These are phyloP conservation scores for Dendrothele bispora DNA, from an alignment of 768 basidiomycete genomes.

Conservation along the genomic window DNA sequence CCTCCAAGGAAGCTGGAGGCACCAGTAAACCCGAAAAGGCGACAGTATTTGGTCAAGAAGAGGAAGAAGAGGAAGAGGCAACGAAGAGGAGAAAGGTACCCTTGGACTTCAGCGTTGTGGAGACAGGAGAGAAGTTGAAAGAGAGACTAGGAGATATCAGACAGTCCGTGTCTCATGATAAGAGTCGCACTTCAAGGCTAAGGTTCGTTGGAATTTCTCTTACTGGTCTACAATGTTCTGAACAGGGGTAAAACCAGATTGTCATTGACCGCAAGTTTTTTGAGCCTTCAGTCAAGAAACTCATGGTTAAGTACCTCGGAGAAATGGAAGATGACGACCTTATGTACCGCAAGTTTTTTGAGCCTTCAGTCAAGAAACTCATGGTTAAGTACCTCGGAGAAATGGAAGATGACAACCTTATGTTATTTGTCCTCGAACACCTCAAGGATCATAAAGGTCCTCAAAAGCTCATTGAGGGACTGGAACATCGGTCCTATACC, in stretches of 20 bases:
- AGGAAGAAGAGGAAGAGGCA: conserved; percentile 87
- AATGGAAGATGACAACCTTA: conserved; percentile 88
- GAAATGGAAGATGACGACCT: no score
- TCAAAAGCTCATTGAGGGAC: conserved; percentile 80
- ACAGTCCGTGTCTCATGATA: conserved; percentile 73
- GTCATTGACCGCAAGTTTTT: conserved; percentile 80
- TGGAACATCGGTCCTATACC: no score
- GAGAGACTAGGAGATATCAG: conserved; percentile 79
- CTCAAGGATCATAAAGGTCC: conserved; percentile 87
- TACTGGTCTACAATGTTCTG: conserved; percentile 8
- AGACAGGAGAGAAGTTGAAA: conserved; percentile 75
- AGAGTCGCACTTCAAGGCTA: no score
- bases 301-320: no score
- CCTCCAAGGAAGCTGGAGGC: conserved; percentile 45
- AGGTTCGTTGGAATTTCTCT: conserved; percentile 78
- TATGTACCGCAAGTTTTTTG: no score
- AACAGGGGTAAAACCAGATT: conserved; percentile 9
- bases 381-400: conserved; percentile 90
- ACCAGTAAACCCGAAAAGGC: no score
- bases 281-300: no score
- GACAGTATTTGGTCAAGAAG: conserved; percentile 72
- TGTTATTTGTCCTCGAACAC: conserved; percentile 92
- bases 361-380: conserved; percentile 76
- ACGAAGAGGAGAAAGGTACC: conserved; percentile 80
- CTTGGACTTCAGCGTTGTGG: conserved; percentile 86